Evolutionary conservation across 192 early-diverging fungal species (phyloP).

Genomic region (Coemansia umbellata): DNA sequence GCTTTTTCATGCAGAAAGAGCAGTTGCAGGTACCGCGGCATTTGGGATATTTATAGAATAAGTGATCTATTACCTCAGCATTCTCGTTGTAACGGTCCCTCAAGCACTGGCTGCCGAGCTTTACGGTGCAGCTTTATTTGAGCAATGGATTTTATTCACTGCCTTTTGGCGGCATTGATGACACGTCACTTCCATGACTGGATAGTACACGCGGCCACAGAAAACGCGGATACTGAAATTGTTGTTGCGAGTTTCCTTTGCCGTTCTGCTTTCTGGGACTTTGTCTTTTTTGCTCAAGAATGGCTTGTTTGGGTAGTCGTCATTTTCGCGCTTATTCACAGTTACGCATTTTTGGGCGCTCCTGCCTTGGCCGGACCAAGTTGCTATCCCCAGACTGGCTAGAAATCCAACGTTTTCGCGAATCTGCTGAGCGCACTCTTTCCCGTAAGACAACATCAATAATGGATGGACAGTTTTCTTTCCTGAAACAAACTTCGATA

Average conservation of each 20-base stretch:
- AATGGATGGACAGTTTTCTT: too few species aligned
- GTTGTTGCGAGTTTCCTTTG: constrained; percentile 5
- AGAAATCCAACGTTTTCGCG: constrained; percentile 40
- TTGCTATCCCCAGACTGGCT: constrained; percentile 18
- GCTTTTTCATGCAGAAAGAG: constrained; percentile 37
- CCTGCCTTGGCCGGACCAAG: not conserved
- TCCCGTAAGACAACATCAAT: constrained; percentile 25
- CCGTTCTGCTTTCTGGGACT: constrained; percentile 4
- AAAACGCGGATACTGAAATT: constrained; percentile 20
- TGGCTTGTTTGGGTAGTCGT: not conserved
- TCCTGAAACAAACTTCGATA: too few species aligned
- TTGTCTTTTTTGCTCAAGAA: not conserved
- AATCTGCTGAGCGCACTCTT: constrained; percentile 30
- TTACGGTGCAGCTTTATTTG: constrained; percentile 14
- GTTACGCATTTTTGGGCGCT: constrained; percentile 9
- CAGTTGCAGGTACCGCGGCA: constrained; percentile 38
- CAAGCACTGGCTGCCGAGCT: constrained; percentile 34
- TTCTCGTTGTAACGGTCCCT: constrained; percentile 31
- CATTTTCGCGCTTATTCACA: constrained; percentile 20
- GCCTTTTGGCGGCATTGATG: constrained; percentile 51
- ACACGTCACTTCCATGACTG: constrained; percentile 20
- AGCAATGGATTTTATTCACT: constrained; percentile 25
- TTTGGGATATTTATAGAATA: constrained; percentile 24
- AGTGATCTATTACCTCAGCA: constrained; percentile 10
- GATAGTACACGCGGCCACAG: constrained; percentile 26